Percentiles rank a stretch among this genome's conserved stretches.
Conservation (phyloP, 805 yeast species). For the Metschnikowia proteae region DNA sequence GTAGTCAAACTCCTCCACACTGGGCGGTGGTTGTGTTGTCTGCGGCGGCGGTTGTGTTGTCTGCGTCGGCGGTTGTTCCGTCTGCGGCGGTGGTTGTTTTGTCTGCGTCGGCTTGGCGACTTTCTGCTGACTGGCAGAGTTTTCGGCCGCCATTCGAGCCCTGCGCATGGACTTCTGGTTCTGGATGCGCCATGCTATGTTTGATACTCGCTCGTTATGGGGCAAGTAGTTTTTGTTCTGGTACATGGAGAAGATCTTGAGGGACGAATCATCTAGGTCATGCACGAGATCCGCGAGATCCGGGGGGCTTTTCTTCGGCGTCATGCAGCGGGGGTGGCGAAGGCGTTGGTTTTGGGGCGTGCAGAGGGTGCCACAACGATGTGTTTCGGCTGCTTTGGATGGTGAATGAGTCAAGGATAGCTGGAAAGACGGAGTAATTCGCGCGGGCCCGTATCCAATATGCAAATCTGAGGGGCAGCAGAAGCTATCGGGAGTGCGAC, state of each 20-base stretch:
- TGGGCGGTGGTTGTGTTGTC: conserved; percentile 18
- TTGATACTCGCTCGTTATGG: conserved; percentile 38
- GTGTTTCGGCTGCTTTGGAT: neutral
- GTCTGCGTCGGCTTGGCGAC: conserved; percentile 1
- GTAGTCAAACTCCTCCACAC: conserved; percentile 41
- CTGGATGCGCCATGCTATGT: conserved; percentile 45
- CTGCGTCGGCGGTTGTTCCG: neutral
- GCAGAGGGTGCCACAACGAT: neutral
- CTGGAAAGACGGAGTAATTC: conserved; percentile 1
- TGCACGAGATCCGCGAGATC: conserved; percentile 22
- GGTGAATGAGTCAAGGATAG: neutral
- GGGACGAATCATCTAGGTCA: conserved; percentile 35
- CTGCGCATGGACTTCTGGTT: conserved; percentile 28
- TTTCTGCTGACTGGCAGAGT: neutral
- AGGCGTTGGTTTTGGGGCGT: neutral
- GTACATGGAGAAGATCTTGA: conserved; percentile 40
- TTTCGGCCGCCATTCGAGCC: conserved; percentile 4
- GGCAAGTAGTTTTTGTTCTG: conserved; percentile 40
- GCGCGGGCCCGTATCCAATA: neutral
- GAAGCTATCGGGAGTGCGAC: no score
- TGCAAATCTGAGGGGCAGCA: neutral
- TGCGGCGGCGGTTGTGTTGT: conserved; percentile 14
- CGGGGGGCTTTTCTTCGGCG: neutral
- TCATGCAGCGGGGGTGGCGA: neutral
- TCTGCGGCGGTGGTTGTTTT: conserved; percentile 13